A percentile compares a stretch with the other conserved stretches of the same genome.
Conservation (phyloP, 2,329 filamentous ascomycete species). For the Amauroascus niger region DNA sequence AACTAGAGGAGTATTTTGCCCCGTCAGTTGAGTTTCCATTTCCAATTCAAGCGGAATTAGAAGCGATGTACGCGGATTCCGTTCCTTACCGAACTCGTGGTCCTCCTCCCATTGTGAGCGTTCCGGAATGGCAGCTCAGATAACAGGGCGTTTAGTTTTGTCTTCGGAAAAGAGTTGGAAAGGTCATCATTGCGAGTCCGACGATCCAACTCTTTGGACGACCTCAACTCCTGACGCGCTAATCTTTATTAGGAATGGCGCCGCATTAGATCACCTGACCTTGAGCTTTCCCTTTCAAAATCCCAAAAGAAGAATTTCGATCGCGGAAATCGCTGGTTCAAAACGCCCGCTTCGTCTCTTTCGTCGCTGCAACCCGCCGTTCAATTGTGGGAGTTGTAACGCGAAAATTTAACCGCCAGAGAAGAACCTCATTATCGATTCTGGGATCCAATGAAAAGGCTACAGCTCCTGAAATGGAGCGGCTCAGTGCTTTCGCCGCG, state of each 20-base stretch:
- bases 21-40: conserved; percentile 11
- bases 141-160: too few species aligned
- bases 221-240: not conserved
- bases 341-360: not conserved
- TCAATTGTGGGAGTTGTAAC: conserved; percentile 3
- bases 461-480: conserved; percentile 45
- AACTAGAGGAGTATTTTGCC: conserved; percentile 46
- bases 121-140: conserved; percentile 15
- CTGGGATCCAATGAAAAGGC: conserved; percentile 37
- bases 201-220: too few species aligned
- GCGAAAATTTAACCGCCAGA: not conserved
- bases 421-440: not conserved
- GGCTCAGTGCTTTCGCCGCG: conserved; percentile 42
- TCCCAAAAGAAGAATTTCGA: conserved; percentile 11
- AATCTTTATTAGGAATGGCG: not conserved
- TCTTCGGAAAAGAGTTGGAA: too few species aligned
- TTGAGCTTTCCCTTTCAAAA: conserved; percentile 10
- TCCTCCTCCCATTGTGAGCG: conserved; percentile 60
- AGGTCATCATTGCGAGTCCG: not conserved
- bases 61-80: conserved; percentile 34
- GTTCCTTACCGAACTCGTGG: conserved; percentile 58
- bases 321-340: conserved; percentile 9
- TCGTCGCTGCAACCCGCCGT: not conserved
- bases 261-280: conserved; percentile 10
- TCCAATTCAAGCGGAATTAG: conserved; percentile 1